Conservation (phyloP, 2,329 filamentous ascomycete genomes). For the Diaporthe longicolla region DNA sequence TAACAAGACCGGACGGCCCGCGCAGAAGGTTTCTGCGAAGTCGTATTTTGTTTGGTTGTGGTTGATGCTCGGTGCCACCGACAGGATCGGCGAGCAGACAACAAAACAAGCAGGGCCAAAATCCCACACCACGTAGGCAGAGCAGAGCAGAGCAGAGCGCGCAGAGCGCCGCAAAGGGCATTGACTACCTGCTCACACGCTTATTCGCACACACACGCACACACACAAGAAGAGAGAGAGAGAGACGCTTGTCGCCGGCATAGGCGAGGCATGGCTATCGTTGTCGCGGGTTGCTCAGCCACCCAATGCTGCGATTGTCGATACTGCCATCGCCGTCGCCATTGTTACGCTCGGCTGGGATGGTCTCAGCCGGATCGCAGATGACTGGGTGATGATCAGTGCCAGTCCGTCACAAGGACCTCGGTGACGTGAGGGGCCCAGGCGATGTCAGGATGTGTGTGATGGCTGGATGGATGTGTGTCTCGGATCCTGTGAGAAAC, state of each 20-base stretch:
- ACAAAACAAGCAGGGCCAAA: conserved; percentile 16
- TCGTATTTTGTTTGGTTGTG: conserved; percentile 27
- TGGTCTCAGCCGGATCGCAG: conserved; percentile 24
- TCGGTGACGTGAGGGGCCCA: conserved; percentile 31
- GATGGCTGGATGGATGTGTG: conserved; percentile 31
- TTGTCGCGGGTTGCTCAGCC: conserved; percentile 27
- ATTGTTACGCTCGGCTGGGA: conserved; percentile 11
- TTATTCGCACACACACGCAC: too few relatives aligned
- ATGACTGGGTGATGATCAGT: conserved; percentile 12
- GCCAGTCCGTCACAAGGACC: conserved; percentile 20
- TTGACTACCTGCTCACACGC: neutral
- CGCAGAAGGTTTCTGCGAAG: conserved; percentile 14
- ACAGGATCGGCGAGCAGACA: conserved; percentile 27
- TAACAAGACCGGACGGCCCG: conserved; percentile 18
- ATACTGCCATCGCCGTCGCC: neutral
- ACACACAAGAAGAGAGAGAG: neutral
- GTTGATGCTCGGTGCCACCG: conserved; percentile 31
- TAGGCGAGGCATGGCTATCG: conserved; percentile 25
- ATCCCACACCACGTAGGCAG: conserved; percentile 25
- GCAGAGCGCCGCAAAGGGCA: neutral
- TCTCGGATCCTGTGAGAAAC: conserved; percentile 30
- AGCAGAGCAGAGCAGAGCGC: neutral
- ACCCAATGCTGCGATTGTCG: neutral
- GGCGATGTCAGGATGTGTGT: conserved; percentile 21
- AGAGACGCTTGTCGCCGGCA: conserved; percentile 27